A percentile compares a stretch with the other conserved stretches of the same genome.
Conservation (phyloP, 164 flowering plant species). For the Buxus sempervirens region DNA sequence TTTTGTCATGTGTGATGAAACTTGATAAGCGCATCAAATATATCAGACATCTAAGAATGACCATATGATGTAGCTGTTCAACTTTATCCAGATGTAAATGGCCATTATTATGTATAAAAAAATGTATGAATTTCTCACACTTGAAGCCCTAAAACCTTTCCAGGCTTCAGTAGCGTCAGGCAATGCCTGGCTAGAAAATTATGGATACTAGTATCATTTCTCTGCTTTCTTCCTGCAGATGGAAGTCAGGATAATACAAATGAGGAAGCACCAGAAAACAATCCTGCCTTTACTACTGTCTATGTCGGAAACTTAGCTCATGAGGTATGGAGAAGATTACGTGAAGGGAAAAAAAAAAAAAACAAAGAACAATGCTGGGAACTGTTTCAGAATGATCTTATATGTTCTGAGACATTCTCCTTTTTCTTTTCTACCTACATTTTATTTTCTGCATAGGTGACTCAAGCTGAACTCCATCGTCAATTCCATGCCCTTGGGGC, state of each 20-base stretch:
- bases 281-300: slow-evolving; percentile 87
- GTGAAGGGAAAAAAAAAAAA: background rate
- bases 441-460: slow-evolving; percentile 44
- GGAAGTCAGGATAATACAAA: slow-evolving; percentile 66
- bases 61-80: no score
- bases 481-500: slow-evolving; percentile 90
- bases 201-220: background rate
- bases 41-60: no score
- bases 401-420: no score
- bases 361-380: no score
- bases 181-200: background rate
- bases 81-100: no score
- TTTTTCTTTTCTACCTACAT: background rate
- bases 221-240: slow-evolving; percentile 44
- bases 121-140: no score
- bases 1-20: no score
- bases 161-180: no score
- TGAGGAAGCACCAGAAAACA: slow-evolving; percentile 90
- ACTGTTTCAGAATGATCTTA: no score
- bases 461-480: slow-evolving; percentile 90
- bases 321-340: slow-evolving; percentile 57
- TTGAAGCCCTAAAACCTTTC: no score
- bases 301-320: slow-evolving; percentile 96
- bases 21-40: no score
- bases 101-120: no score